Percentiles rank a stretch among this genome's conserved stretches.
These are phyloP conservation scores for Arthrobotrys pseudoclavata DNA, from an alignment of 2,329 filamentous ascomycete species.

Conservation along the genomic window DNA sequence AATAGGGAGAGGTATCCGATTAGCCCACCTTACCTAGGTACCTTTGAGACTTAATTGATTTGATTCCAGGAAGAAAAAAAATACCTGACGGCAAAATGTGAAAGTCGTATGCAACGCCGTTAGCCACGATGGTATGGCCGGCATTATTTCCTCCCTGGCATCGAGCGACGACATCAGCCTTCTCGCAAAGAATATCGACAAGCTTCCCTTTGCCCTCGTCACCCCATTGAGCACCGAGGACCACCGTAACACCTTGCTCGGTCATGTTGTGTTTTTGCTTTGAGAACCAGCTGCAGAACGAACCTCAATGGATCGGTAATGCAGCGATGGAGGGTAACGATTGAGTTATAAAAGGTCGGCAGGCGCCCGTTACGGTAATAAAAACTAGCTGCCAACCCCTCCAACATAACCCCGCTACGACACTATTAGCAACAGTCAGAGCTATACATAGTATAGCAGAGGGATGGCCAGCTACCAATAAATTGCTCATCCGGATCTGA, in stretches of 20 bases:
- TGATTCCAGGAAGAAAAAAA: neutral
- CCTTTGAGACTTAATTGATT: neutral
- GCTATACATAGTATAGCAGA: neutral
- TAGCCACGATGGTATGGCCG: conserved; percentile 69
- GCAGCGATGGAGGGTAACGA: conserved; percentile 22
- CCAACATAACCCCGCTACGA: conserved; percentile 28
- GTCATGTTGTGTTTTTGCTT: conserved; percentile 35
- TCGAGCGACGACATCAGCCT: conserved; percentile 72
- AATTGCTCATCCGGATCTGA: conserved; percentile 28
- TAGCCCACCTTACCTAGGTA: neutral
- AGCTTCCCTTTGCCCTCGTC: conserved; percentile 74
- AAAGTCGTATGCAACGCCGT: conserved; percentile 70
- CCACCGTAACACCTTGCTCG: conserved; percentile 67
- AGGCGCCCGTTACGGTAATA: conserved; percentile 27
- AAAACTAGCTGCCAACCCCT: conserved; percentile 16
- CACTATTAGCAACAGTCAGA: neutral
- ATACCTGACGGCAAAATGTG: conserved; percentile 70
- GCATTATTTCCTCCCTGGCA: conserved; percentile 75
- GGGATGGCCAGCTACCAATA: neutral
- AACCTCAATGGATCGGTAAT: conserved; percentile 12
- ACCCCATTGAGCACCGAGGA: conserved; percentile 75
- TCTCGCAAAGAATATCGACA: conserved; percentile 71
- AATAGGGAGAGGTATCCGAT: conserved; percentile 62
- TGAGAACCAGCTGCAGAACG: neutral
- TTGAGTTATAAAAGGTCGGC: conserved; percentile 26